Evolutionary conservation across 108 stramenopile species (phyloP), one percentile per base, ranked within the genome.

Genomic region (Cyclotella baltica): DNA sequence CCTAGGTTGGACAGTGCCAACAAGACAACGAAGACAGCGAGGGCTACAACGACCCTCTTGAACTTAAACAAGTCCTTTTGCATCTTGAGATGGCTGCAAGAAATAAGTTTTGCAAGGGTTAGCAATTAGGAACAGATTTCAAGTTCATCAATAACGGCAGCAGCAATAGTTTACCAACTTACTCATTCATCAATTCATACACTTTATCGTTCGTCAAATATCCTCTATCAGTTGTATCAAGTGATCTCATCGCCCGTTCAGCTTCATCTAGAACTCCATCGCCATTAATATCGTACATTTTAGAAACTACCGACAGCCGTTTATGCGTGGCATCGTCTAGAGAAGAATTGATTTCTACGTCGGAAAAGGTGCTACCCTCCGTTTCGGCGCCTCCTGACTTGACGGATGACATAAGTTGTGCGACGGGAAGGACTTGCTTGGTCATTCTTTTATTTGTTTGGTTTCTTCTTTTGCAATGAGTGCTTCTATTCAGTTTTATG

Each of bases 231-330:
- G 72, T 50, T 15, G 61, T 40, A 43, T 89, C 88, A 82, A 89
- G 69, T 3, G 76, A 29, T 1, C 88, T 72, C 84, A 89, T 72
- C 18, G 78, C 78, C 38, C 33, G 50, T 61, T 88, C 83, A 0
- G 83, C 70, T 37, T 67, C 68, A 36, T 86, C 78, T 23, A 88
- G 67, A 22, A 76, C 81, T 30, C 88, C 88, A 40, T 88, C 86
- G 51, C 65, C 57, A 27, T 76, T 65, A 8, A 72, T 72, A 67
- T 88, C 88, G 69, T 84, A 88, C 75, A 80, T 57, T 20, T 46
- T 30, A 22, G 88, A 88, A 19, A 79, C 63, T 36, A 18, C 57
- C 9, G 80, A 74, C 30, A 74, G 58, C 59, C 55, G 55, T 11
- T 57, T 57, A 1, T 25, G 3, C 1, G 13, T 2, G 55, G 11